Base-by-base conservation (phyloP, 73 alveolate species). In the Stentor coeruleus region DNA sequence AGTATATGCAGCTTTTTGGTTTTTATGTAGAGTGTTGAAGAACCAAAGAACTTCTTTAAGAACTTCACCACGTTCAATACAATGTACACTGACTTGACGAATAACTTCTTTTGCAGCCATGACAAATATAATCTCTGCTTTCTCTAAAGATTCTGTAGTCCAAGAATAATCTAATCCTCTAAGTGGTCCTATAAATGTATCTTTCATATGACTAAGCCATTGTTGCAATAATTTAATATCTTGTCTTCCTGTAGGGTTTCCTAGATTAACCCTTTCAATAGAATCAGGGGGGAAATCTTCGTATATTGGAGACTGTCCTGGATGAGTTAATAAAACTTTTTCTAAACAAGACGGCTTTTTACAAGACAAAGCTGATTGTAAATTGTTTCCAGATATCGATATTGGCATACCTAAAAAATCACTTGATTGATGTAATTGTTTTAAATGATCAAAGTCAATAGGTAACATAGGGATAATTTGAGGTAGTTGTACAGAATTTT, bases 231-330 rank as follows among this genome's bases (percentile, higher is more conserved):
- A 28, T 66, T 66, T 31, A 15, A 66, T 31, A 2, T 66, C 79
- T 66, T 66, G 79, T 31, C 79, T 37, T 20, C 79, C 79, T 66
- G 79, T 15, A 66, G 79, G 79, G 37, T 66, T 66, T 3, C 79
- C 36, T 20, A 66, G 33, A 33, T 66, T 31, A 11, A 66, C 0
- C 33, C 37, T 66, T 66, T 66, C 79, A 11, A 49, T 49, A 11
- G 66, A 49, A 6, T 49, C 28, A 11, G 66, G 20, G 20, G 66
- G 66, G 66, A 49, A 49, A 49, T 49, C 66, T 6, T 49, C 66
- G 6, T 49, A 20, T 11, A 49, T 49, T 6, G 20, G 28, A 11
- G 66, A 49, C 6, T 11, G 41, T 26, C 79, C n/a, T 66, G 79
- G 42, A 40, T 66, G 79, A 1, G n/a, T 66, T 33, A 11, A 20